Conservation (phyloP, 257 asterid genomes). For the Solanum infundibuliforme region DNA sequence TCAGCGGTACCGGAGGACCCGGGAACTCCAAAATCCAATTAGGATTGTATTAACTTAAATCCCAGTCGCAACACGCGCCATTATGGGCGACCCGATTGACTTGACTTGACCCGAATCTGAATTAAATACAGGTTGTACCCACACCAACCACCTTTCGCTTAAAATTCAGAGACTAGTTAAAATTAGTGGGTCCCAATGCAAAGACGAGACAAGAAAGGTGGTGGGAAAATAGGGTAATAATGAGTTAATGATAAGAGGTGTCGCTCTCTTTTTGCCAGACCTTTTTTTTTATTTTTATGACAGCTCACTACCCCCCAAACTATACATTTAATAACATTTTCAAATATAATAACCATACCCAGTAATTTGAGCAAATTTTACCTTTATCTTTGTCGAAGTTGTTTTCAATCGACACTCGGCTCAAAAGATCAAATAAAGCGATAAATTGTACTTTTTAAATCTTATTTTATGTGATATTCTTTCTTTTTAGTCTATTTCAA, state of each 20-base stretch:
- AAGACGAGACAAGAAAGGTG: neutral
- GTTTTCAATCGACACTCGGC: neutral
- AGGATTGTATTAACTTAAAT: neutral
- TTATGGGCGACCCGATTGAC: neutral
- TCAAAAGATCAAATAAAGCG: neutral
- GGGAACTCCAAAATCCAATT: constrained; percentile 28
- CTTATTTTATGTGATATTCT: too few species aligned
- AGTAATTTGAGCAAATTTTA: too few species aligned
- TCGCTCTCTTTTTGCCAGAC: neutral
- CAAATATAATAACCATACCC: neutral
- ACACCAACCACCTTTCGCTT: constrained; percentile 14
- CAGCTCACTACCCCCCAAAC: neutral
- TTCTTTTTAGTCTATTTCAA: too few species aligned
- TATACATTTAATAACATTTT: neutral
- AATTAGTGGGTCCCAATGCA: neutral
- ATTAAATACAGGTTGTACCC: constrained; percentile 13
- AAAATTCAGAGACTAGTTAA: constrained; percentile 5
- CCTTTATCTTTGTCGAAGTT: too few species aligned
- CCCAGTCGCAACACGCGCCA: constrained; percentile 1
- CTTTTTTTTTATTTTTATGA: neutral
- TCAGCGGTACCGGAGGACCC: constrained; percentile 55
- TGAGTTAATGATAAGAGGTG: constrained; percentile 42
- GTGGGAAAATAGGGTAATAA: constrained; percentile 20
- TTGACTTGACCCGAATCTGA: neutral
- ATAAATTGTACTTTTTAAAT: rapidly evolving